phyloP scores from a whole-genome alignment of 2,329 filamentous ascomycete species.

The Fusarium piperis region DNA sequence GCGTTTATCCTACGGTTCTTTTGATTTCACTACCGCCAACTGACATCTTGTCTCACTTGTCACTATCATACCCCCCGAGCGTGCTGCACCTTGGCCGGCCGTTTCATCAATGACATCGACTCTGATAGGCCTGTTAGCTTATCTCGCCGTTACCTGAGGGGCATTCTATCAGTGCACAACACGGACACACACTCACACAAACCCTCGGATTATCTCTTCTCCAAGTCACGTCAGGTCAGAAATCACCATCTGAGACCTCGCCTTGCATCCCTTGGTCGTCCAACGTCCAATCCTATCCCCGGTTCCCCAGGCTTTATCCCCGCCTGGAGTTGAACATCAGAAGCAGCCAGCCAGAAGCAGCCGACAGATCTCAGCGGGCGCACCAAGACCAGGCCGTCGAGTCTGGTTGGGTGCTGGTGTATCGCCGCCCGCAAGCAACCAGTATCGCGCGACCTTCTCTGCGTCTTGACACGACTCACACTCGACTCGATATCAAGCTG shows the following conservation, averaged over 20 bases:
- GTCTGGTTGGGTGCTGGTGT: conserved; percentile 28
- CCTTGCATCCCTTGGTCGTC: conserved; percentile 18
- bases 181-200: neutral
- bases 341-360: conserved; percentile 26
- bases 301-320: conserved; percentile 38
- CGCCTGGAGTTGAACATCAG: conserved; percentile 24
- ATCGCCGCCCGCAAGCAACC: conserved; percentile 20
- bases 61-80: neutral
- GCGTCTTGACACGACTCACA: neutral
- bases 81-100: conserved; percentile 1
- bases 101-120: conserved; percentile 60
- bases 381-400: conserved; percentile 30
- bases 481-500: neutral
- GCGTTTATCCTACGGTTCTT: conserved; percentile 6
- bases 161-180: neutral
- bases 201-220: conserved; percentile 17
- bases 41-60: neutral
- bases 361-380: conserved; percentile 34
- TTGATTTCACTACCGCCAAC: neutral
- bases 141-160: conserved; percentile 65
- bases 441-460: conserved; percentile 8
- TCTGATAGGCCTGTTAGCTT: conserved; percentile 63
- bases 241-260: conserved; percentile 16
- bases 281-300: conserved; percentile 35
- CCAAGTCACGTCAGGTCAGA: conserved; percentile 25